Base-by-base conservation (phyloP, 305 asterid genomes). In the Fraxinus platypoda region DNA sequence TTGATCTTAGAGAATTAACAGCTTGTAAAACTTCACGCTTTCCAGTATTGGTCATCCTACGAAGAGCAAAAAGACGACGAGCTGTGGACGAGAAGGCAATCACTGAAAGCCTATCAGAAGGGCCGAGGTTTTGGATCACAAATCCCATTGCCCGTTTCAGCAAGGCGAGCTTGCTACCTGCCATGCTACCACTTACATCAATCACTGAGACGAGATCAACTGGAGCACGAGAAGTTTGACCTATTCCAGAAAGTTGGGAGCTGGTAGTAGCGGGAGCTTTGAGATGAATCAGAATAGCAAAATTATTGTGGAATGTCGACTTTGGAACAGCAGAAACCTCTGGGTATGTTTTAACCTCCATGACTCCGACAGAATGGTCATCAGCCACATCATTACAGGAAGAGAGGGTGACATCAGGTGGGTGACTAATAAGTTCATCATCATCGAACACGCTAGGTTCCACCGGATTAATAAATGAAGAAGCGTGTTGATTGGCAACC, bases 131-230 rank as follows among this genome's bases (percentile, higher is more conserved):
- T 82, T 93, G 97, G 81, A 94, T 94, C 23, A 95, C 97, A 6
- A 94, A 95, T 7, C 98, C 98, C 98, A 95, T 92, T 8, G 99
- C 99, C 64, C 91, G 91, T 87, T 95, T 95, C 2, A 95, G 91
- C 84, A 95, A 81, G 0, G 98, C 97, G 1, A 95, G 92, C 90
- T 95, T 95, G 62, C 96, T 91, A 71, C 99, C 99, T 0, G 97
- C 92, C 99, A 95, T 95, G 89, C 99, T 95, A 35, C 99, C 99
- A 85, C 99, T 95, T 68, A 94, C 93, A 88, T 95, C 99, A 83
- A 95, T 94, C 38, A 95, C 92, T 0, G 99, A 90, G 57, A 94
- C 94, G 4, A 95, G 94, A 87, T 95, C 99, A 59, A 95, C 88
- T 0, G 96, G 94, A 59, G 94, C 94, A 30, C 97, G 95, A 75